phyloP scores from a whole-genome alignment of 306 rosid genomes.

The Cicer arietinum region DNA sequence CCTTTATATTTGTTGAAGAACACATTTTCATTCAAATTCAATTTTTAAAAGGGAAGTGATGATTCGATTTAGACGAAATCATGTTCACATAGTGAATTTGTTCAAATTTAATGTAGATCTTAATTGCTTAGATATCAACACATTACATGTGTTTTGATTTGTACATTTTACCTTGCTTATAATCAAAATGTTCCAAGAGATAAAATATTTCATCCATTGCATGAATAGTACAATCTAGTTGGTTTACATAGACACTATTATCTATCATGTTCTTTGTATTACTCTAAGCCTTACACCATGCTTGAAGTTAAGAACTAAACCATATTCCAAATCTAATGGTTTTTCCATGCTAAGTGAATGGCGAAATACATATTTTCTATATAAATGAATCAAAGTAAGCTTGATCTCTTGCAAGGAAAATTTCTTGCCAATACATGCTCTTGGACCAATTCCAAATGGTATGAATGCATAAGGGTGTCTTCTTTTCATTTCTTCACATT shows the following conservation, averaged over 20 bases:
- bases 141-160: background rate
- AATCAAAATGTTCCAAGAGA: background rate
- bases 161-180: background rate
- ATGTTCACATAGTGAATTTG: too few species aligned
- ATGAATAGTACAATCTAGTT: background rate
- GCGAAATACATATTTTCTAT: constrained; percentile 70
- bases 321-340: constrained; percentile 81
- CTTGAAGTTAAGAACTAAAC: constrained; percentile 87
- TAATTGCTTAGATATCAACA: too few species aligned
- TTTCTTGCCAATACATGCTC: constrained; percentile 91
- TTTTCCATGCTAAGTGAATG: constrained; percentile 78
- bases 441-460: constrained; percentile 95
- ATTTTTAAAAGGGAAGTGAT: too few species aligned
- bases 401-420: constrained; percentile 81
- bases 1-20: background rate
- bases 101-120: too few species aligned
- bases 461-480: constrained; percentile 88
- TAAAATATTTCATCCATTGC: background rate
- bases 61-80: too few species aligned
- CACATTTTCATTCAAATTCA: too few species aligned
- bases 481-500: constrained; percentile 71
- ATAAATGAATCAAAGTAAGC: constrained; percentile 81
- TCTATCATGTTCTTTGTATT: constrained; percentile 50
- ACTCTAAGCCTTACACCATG: constrained; percentile 79
- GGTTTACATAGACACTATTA: background rate